Base-by-base conservation (phyloP, 202 grass and related monocot genomes). In the Musa balbisiana region DNA sequence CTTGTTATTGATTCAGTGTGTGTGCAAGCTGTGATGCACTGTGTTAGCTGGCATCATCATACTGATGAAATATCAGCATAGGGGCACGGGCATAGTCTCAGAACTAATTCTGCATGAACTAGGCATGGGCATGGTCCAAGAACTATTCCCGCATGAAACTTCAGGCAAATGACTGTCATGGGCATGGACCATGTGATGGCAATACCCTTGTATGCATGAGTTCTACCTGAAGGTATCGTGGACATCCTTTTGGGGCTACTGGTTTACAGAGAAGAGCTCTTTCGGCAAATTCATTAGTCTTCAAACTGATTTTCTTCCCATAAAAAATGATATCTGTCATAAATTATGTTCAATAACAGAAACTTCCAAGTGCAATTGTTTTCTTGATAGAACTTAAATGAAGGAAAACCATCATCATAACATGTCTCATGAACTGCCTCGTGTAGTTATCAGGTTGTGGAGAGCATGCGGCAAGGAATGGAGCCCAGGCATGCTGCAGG, bases 391-490 rank as follows among this genome's bases (percentile, higher is more conserved):
- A 71, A 78, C 19, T 52, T 49, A 65, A 65, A 24, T 52, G 13
- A 29, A 19, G 15, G 22, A 22, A 50, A 11, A 17, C 51, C 51
- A 26, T 79, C 9, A 43, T 50, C 15, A 43, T 55, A 29, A 53
- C 49, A 43, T 23, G 53, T 70, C 67, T 51, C 8, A 55, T 17
- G 16, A 20, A 59, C 16, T 73, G 58, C 9, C 69, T 67, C 29
- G 62, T 80, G 66, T 74, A 97, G 94, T 51, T 97, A 97, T 69
- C 94, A 97, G 82, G 88, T 97, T 3, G 83, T 97, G 11, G 90
- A 97, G 83, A 97, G 90, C 83, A 97, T 97, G 94, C 76, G 94
- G 16, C 86, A 1, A 80, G 93, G 93, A 24, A 91, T 97, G 90
- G 76, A 84, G 9, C 90, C 94, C 72, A 56, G 1, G 43, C 79